These are phyloP conservation scores for Chenopodium formosanum DNA, from an alignment of 148 eudicot species.

Conservation along the genomic window DNA sequence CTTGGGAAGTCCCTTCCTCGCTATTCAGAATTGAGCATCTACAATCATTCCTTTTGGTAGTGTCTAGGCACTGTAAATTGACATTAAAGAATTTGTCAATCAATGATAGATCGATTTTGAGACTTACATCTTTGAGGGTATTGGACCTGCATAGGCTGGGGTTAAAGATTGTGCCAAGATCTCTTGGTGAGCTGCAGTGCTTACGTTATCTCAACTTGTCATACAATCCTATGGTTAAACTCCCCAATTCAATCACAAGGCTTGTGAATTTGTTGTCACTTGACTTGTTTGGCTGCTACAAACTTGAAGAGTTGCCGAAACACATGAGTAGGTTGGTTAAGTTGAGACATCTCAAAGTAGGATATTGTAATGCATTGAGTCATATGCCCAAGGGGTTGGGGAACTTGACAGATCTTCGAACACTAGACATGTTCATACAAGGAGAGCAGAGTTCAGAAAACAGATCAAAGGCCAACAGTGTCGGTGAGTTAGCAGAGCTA, in stretches of 20 bases:
- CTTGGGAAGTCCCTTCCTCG: background rate
- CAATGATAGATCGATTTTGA: background rate
- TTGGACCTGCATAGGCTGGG: background rate
- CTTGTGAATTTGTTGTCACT: background rate
- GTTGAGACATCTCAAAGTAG: background rate
- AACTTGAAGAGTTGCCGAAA: conserved; percentile 11
- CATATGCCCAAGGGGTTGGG: conserved; percentile 15
- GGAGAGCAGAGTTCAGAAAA: background rate
- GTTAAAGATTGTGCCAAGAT: conserved; percentile 2
- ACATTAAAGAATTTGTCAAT: no score
- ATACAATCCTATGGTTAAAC: background rate
- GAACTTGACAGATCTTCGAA: conserved; percentile 9
- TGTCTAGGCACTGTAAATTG: no score
- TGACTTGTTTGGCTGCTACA: background rate
- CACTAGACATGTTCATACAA: background rate
- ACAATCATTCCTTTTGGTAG: background rate
- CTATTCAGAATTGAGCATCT: background rate
- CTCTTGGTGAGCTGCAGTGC: background rate
- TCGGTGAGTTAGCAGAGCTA: background rate
- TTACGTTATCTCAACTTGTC: conserved; percentile 13
- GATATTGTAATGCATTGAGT: background rate
- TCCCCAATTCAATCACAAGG: conserved; percentile 9
- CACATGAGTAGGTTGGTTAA: no score
- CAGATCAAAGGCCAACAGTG: no score
- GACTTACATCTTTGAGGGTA: background rate